Evolutionary conservation across 148 eudicot genomes (phyloP), one percentile per base, ranked within the genome.

Genomic region (Camellia granthamiana): DNA sequence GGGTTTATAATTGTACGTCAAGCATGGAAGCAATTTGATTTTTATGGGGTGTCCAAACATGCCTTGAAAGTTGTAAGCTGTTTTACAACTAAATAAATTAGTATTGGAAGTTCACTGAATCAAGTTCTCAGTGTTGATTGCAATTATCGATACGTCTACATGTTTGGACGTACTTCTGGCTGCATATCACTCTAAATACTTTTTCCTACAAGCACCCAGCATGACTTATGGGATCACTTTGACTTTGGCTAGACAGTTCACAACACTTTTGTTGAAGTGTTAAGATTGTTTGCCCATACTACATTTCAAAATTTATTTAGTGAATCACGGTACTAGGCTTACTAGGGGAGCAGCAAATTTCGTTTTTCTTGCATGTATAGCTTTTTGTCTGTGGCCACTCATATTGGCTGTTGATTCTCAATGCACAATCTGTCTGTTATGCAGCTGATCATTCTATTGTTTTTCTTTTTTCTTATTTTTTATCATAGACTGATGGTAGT

Each of bases 401-500:
- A 52, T 41, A 38, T 41, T 15, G 21, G 72, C 79, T 10, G 19
- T 65, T 51, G 71, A 77, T 9, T 77, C 23, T 41, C 64, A 56
- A 14, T 74, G 42, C 6, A 19, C 42, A 23, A 30, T 21, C 4
- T 58, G 4, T 1, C 18, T 73, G 10, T 56, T 3, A 16, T 8
- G 14, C 38, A 54, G 11, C 41, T 38, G 23, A 76, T 12, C 11
- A 16, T 18, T 6, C 13, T 75, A 15, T 63, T 77, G 0, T 61
- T 55, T 56, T 6, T 72, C 49, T 19, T 56, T 74, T 61, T 49
- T 38, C 75, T 3, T 66, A 59, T 58, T 51, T 80, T 65, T 83
- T 44, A 87, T 41, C 3, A 44, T 72, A 96, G 99, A 96, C 99
- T 83, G 99, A 96, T 82, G 98, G 99, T 6, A 93, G 92, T 77